These are phyloP conservation scores for Salix udensis DNA, from an alignment of 345 rosid genomes.

Conservation along the genomic window DNA sequence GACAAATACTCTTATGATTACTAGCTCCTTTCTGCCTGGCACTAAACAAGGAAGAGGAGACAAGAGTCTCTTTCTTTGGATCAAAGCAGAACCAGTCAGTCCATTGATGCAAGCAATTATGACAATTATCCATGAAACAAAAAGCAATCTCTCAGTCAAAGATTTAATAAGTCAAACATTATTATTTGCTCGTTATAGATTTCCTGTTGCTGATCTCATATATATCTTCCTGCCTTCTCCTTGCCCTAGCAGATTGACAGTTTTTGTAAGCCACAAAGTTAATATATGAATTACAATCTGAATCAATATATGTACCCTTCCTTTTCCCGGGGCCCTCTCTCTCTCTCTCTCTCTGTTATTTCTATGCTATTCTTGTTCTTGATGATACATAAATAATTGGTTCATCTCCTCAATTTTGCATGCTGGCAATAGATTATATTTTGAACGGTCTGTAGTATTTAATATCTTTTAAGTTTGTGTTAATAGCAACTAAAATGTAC, in stretches of 20 bases:
- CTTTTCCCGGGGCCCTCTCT: neutral
- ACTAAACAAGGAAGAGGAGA: too few relatives aligned
- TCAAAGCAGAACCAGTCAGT: neutral
- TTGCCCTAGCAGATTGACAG: neutral
- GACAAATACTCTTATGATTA: neutral
- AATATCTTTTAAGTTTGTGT: neutral
- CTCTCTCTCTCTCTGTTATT: neutral
- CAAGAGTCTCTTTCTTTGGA: too few relatives aligned
- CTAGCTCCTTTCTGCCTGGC: too few relatives aligned
- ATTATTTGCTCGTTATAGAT: neutral
- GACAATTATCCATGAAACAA: neutral
- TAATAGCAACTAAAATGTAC: neutral
- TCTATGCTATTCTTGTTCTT: neutral
- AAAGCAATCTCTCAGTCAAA: neutral
- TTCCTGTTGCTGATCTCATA: neutral
- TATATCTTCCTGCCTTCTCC: neutral
- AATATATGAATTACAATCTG: neutral
- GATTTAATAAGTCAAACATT: neutral
- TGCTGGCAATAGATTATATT: neutral
- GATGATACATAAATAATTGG: neutral
- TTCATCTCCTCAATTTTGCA: neutral
- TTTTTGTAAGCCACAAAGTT: neutral
- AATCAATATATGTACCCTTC: neutral
- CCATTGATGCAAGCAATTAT: neutral
- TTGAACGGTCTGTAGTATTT: neutral